These are phyloP conservation scores for Podospora comata DNA, from an alignment of 495 filamentous ascomycete species.

Conservation along the genomic window DNA sequence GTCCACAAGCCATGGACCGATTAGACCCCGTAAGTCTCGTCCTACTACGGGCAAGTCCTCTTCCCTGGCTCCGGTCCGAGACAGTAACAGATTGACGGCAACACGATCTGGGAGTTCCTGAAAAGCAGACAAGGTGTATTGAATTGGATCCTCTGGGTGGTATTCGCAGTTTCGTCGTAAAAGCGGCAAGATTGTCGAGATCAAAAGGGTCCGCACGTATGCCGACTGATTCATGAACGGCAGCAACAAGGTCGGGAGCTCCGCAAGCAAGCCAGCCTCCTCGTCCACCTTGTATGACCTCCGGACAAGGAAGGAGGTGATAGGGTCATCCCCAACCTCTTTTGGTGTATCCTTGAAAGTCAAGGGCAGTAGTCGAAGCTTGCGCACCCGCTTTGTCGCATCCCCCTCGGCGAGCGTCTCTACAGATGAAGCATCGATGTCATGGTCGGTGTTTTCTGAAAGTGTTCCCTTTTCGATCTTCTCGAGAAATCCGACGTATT, in stretches of 20 bases:
- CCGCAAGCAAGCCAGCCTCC: conserved; percentile 70
- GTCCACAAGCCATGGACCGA: conserved; percentile 82
- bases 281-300: conserved; percentile 73
- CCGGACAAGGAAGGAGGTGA: conserved; percentile 71
- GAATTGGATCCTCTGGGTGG: conserved; percentile 57
- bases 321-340: conserved; percentile 50
- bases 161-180: conserved; percentile 82
- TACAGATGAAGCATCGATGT: conserved; percentile 59
- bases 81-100: conserved; percentile 66
- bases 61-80: conserved; percentile 50
- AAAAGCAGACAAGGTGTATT: conserved; percentile 57
- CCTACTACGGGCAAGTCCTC: conserved; percentile 50
- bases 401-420: conserved; percentile 59
- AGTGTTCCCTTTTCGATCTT: conserved; percentile 49
- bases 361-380: conserved; percentile 65
- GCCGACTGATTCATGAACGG: conserved; percentile 71
- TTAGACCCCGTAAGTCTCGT: conserved; percentile 68
- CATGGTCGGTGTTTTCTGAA: conserved; percentile 24
- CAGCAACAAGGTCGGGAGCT: conserved; percentile 66
- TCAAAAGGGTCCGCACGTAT: conserved; percentile 67
- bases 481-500: conserved; percentile 60
- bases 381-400: conserved; percentile 66
- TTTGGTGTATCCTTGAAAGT: conserved; percentile 45
- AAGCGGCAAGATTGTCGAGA: conserved; percentile 75
- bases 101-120: conserved; percentile 59